Evolutionary conservation across 352 stramenopile genomes (phyloP).

Genomic region (Globisporangium abappressorium): DNA sequence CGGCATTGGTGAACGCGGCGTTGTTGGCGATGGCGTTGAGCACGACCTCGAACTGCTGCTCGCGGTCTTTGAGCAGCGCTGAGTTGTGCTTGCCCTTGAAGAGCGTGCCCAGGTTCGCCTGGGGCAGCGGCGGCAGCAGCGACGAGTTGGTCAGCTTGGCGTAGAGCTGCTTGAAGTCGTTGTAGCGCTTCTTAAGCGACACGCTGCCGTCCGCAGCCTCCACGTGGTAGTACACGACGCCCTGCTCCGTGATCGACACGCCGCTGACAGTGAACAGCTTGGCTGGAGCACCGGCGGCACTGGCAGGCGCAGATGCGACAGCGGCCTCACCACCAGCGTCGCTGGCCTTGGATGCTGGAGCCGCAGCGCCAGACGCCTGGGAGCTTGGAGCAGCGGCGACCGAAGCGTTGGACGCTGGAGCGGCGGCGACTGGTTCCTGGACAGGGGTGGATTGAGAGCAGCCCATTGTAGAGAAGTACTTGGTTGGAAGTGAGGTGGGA

Average conservation of each 20-base stretch:
- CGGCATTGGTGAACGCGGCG: slow-evolving; percentile 33
- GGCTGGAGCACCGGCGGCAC: slow-evolving; percentile 8
- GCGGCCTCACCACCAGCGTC: neutral
- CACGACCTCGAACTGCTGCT: slow-evolving; percentile 55
- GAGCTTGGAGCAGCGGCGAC: slow-evolving; percentile 8
- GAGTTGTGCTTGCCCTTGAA: slow-evolving; percentile 65
- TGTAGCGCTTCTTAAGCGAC: slow-evolving; percentile 70
- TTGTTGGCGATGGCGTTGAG: slow-evolving; percentile 69
- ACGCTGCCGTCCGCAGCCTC: slow-evolving; percentile 32
- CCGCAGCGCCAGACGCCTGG: slow-evolving; percentile 5
- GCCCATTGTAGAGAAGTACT: slow-evolving; percentile 47
- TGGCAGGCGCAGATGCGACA: neutral
- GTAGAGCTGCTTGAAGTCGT: slow-evolving; percentile 80
- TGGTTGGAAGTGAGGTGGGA: slow-evolving; percentile 10
- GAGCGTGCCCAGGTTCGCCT: slow-evolving; percentile 39
- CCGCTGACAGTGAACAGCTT: slow-evolving; percentile 45
- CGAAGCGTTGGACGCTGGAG: slow-evolving; percentile 21
- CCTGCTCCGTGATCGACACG: slow-evolving; percentile 57
- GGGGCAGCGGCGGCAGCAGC: slow-evolving; percentile 49
- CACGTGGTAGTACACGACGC: slow-evolving; percentile 72
- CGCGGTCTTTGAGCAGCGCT: slow-evolving; percentile 54
- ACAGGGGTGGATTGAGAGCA: slow-evolving; percentile 69
- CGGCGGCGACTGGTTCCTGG: slow-evolving; percentile 30
- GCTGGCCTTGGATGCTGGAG: slow-evolving; percentile 12
- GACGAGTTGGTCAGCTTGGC: slow-evolving; percentile 29